Evolutionary conservation across 208 protist species (phyloP).

Genomic region (Wallacemonas collosoma): DNA sequence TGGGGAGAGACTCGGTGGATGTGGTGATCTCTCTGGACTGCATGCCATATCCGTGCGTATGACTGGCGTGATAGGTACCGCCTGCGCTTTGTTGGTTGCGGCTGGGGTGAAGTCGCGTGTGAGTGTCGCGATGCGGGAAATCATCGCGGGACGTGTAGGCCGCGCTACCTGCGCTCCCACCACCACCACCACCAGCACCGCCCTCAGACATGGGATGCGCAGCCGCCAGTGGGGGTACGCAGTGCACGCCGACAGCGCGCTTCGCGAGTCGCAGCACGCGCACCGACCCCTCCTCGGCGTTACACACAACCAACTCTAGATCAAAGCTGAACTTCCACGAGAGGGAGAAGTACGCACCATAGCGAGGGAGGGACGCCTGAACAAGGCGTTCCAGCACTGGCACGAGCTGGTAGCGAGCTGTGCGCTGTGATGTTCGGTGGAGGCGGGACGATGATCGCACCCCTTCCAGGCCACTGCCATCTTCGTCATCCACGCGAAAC

Average conservation of each 20-base stretch:
- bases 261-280: slow-evolving; percentile 51
- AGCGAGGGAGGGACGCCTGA: slow-evolving; percentile 21
- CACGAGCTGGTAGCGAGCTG: slow-evolving; percentile 16
- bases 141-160: too few species aligned
- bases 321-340: slow-evolving; percentile 86
- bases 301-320: slow-evolving; percentile 65
- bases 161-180: too few species aligned
- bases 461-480: not conserved
- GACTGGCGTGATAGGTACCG: not conserved
- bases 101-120: too few species aligned
- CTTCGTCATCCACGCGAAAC: not conserved
- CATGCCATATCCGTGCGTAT: not conserved
- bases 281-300: slow-evolving; percentile 60
- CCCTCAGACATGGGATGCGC: not conserved
- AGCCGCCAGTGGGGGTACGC: not conserved
- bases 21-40: not conserved
- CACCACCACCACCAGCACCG: too few species aligned
- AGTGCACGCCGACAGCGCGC: slow-evolving; percentile 14
- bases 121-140: too few species aligned
- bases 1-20: not conserved
- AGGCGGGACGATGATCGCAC: not conserved
- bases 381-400: slow-evolving; percentile 28
- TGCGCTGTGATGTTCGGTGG: not conserved
- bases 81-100: too few species aligned
- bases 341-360: slow-evolving; percentile 52